phyloP scores from a whole-genome alignment of 306 rosid species.

The Elaeagnus macrophylla region DNA sequence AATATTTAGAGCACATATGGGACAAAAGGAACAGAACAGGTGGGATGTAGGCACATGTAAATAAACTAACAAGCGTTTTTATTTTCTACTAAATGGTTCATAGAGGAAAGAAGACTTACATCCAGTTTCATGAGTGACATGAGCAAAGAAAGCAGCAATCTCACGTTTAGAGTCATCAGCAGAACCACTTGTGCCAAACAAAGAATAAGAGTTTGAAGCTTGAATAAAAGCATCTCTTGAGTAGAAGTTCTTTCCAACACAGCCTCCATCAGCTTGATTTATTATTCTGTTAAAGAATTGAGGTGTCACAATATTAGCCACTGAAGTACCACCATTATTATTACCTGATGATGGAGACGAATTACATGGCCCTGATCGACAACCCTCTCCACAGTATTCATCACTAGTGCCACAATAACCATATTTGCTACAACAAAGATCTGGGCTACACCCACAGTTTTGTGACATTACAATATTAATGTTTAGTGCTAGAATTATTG shows the following conservation, averaged over 20 bases:
- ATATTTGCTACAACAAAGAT: too few relatives aligned
- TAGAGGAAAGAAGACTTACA: conserved; percentile 7
- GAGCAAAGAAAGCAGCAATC: conserved; percentile 31
- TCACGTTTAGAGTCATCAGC: conserved; percentile 24
- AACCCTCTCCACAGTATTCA: conserved; percentile 14
- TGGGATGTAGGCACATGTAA: too few relatives aligned
- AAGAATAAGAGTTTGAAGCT: conserved; percentile 8
- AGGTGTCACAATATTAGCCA: conserved; percentile 15
- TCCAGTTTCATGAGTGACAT: conserved; percentile 26
- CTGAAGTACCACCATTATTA: background rate
- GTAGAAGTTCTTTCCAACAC: conserved; percentile 23
- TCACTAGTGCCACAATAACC: too few relatives aligned
- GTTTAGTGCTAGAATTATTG: too few relatives aligned
- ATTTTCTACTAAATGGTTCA: background rate
- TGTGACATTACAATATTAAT: too few relatives aligned
- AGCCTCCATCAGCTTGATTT: conserved; percentile 11
- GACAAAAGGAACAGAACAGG: too few relatives aligned
- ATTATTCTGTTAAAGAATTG: conserved; percentile 20
- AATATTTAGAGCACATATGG: too few relatives aligned
- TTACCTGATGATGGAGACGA: background rate
- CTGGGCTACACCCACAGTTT: too few relatives aligned
- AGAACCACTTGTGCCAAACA: conserved; percentile 7
- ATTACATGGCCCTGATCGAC: conserved; percentile 11
- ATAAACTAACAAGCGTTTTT: background rate
- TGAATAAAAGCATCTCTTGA: conserved; percentile 22